Evolutionary conservation across 73 alveolate genomes (phyloP), one percentile per base, ranked within the genome.

Genomic region (Loxodes magnus): DNA sequence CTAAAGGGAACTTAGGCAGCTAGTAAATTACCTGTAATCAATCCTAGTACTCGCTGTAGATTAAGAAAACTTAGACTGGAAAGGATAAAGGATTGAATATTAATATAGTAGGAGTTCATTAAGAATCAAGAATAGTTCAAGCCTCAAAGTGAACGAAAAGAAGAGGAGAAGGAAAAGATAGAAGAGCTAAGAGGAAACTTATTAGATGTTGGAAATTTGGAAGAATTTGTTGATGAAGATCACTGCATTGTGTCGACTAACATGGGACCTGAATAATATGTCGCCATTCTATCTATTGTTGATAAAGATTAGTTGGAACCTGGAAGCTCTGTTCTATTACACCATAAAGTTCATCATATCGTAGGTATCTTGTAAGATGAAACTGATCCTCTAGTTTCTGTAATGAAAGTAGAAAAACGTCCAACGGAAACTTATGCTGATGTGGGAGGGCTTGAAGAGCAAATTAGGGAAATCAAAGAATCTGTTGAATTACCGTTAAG

Each of bases 371-470:
- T 94, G 67, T 81, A 83, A 42, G 99, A 94, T 68, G 99, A 94
- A 61, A 93, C 93, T 30, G 98, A 94, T 51, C 99, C 99, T 7
- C 68, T 94, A 64, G 90, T 94, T 46, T 73, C 85, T 54, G 99
- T 94, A 21, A 94, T 94, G 99, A 94, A 94, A 82, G 99, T 90
- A 3, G 90, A 73, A 44, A 44, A 60, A 51, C 98, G 98, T 7
- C 99, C 99, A 9, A 79, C 90, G 6, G 99, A 94, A 53, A 65
- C 97, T 5, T 94, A 94, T 74, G 96, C 95, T 15, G 99, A 94
- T 59, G 89, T 94, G 25, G 99, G 99, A 21, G 99, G 99, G 9
- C 78, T 94, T 19, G 99, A 94, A 48, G 77, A 87, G 27, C 93
- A 94, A 65, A 88, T 94, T 51, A 63, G 90, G 65, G 97, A 87